These are phyloP conservation scores for Violaceomyces palustris DNA, from an alignment of 1,284 basidiomycete species.

Conservation along the genomic window DNA sequence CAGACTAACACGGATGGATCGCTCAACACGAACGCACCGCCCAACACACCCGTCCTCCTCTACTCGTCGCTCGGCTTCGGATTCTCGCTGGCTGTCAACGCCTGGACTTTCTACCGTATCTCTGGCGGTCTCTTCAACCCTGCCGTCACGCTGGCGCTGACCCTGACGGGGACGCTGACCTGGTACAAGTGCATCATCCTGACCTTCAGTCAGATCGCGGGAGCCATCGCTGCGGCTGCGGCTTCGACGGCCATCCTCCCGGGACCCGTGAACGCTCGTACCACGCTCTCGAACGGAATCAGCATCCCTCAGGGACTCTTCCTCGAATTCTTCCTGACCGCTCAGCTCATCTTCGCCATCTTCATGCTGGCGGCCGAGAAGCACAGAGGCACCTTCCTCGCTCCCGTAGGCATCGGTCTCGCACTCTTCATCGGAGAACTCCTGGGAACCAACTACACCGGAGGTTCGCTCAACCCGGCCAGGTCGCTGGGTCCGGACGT, in stretches of 20 bases:
- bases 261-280: slow-evolving; percentile 53
- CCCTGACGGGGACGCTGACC: slow-evolving; percentile 54
- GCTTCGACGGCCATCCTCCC: slow-evolving; percentile 54
- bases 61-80: slow-evolving; percentile 57
- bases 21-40: slow-evolving; percentile 13
- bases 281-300: slow-evolving; percentile 51
- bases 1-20: too few relatives aligned
- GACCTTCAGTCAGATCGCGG: slow-evolving; percentile 54
- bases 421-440: slow-evolving; percentile 32
- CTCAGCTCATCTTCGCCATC: slow-evolving; percentile 53
- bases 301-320: slow-evolving; percentile 42
- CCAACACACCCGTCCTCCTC: slow-evolving; percentile 49
- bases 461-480: slow-evolving; percentile 41
- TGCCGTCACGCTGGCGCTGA: slow-evolving; percentile 55
- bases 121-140: slow-evolving; percentile 53
- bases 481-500: slow-evolving; percentile 37
- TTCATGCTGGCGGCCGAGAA: slow-evolving; percentile 57
- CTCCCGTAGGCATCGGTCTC: slow-evolving; percentile 40
- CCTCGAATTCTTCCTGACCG: slow-evolving; percentile 56
- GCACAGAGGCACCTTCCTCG: slow-evolving; percentile 53
- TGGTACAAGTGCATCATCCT: slow-evolving; percentile 54
- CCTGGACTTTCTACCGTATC: slow-evolving; percentile 34
- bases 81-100: slow-evolving; percentile 51
- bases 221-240: slow-evolving; percentile 56
- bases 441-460: slow-evolving; percentile 39